Base-by-base conservation (phyloP, 768 basidiomycete genomes). In the Lactarius evosmus region DNA sequence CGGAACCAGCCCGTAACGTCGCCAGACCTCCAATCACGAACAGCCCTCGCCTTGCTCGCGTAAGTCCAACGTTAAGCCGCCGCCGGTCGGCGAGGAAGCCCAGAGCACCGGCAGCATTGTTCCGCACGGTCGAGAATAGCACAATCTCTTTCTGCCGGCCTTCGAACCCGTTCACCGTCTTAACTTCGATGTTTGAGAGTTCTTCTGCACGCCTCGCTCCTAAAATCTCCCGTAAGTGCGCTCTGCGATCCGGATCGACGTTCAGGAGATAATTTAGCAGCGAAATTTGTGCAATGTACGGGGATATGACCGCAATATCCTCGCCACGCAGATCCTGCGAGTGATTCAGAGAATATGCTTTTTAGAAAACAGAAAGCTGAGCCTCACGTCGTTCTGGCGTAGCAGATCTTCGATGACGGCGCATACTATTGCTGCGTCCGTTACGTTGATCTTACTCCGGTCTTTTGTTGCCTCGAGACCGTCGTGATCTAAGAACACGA, bases 121-220 rank as follows among this genome's bases (percentile, higher is more conserved):
- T 91, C 58, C 95, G 82, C 55, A 95, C 93, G 3, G 93, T 95
- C 46, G 91, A 93, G 74, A 97, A 95, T 49, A 97, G 81, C 66
- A 97, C 91, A 46, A 96, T 85, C 33, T 93, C 89, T 76, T 96
- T 96, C 77, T 97, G 93, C 51, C 93, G 82, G 14, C 94, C 94
- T 74, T 97, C 93, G 73, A 95, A 97, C 22, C 94, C 94, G 69
- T 97, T 94, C 16, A 97, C 94, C 0, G 94, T 96, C 77, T 91
- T 92, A 70, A 96, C 83, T 74, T 96, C 94, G 57, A 97, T 81
- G 58, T 82, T 73, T 0, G 76, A 71, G 7, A 93, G 73, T 67
- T 95, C 86, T 75, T 82, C 77, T 22, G 80, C 85, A 29, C 92
- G 85, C 52, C 80, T 80, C 16, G 80, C 74, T 25, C 93, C 93